Evolutionary conservation across 2,329 filamentous ascomycete genomes (phyloP), one percentile per base, ranked within the genome.

Genomic region (Tolypocladium capitatum): DNA sequence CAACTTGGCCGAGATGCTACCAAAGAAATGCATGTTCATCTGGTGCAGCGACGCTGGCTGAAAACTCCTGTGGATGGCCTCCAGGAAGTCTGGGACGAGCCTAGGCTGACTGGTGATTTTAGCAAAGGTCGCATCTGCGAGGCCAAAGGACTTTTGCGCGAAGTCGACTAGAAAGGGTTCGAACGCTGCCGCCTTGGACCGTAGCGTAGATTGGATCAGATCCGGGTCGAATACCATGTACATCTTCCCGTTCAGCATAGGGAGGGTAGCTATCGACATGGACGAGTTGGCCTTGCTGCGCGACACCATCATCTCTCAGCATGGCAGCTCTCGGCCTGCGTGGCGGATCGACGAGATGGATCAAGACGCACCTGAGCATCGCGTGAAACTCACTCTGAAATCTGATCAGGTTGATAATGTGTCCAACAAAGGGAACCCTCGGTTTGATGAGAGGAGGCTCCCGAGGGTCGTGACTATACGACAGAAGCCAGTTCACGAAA

Each of bases 201-300:
- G 68, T 63, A 38, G 18, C 3, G 35, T 13, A 7, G 63, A 55
- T 24, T 64, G 60, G 16, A 68, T 58, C 4, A 74, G 53, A 1
- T 55, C 45, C 2, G 72, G 66, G 5, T 64, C 62, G 40, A 60
- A 68, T 21, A 73, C 63, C n/a, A 68, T 53, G 54, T 76, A 76
- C 21, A 70, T 56, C 46, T 69, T 69, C 34, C 61, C 56, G 43
- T 59, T 64, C 27, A 71, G 57, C 57, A 74, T 68, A 11, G 66
- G 68, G 4, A 75, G 55, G 0, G 72, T 72, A 45, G 64, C 69
- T 47, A 71, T 68, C 3, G 55, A 58, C 32, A 60, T 46, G 0
- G 54, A 55, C 0, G 55, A 53, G 11, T 59, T 57, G 16, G 48
- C 49, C 49, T 60, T 56, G 51, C 56, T 30, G 28, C 28, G 9